Conservation (phyloP, 2,329 filamentous ascomycete species). For the Fusarium pseudoanthophilum region DNA sequence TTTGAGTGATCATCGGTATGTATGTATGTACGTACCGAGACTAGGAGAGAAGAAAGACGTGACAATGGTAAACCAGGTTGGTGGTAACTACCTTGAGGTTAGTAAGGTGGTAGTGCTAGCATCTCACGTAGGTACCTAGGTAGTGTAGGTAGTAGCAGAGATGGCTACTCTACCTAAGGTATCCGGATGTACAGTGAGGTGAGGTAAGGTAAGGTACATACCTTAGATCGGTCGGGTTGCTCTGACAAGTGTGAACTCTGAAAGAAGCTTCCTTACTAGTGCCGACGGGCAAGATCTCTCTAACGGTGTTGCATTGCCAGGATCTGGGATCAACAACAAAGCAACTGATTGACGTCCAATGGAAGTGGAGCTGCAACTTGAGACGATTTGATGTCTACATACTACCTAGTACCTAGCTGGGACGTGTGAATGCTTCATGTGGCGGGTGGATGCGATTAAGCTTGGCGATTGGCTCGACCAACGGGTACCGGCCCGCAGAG, state of each 20-base stretch:
- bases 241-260: constrained; percentile 3
- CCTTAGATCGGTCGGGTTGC: constrained; percentile 12
- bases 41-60: background rate
- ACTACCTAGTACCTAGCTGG: no score
- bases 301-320: constrained; percentile 33
- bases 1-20: constrained; percentile 8
- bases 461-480: constrained; percentile 17
- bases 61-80: background rate
- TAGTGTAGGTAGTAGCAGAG: background rate
- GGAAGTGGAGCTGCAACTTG: background rate
- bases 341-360: background rate
- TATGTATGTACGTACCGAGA: background rate
- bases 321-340: constrained; percentile 1
- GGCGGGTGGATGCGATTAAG: background rate
- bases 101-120: constrained; percentile 2
- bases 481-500: constrained; percentile 30
- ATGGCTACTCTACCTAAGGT: background rate
- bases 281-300: constrained; percentile 22
- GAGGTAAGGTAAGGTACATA: background rate
- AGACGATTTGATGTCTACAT: constrained; percentile 7
- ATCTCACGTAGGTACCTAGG: background rate
- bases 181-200: background rate
- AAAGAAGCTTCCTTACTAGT: constrained; percentile 16
- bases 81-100: background rate
- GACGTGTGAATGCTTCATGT: constrained; percentile 4